Evolutionary conservation across 805 yeast genomes (phyloP).

Genomic region (Wickerhamomyces sydowiorum): DNA sequence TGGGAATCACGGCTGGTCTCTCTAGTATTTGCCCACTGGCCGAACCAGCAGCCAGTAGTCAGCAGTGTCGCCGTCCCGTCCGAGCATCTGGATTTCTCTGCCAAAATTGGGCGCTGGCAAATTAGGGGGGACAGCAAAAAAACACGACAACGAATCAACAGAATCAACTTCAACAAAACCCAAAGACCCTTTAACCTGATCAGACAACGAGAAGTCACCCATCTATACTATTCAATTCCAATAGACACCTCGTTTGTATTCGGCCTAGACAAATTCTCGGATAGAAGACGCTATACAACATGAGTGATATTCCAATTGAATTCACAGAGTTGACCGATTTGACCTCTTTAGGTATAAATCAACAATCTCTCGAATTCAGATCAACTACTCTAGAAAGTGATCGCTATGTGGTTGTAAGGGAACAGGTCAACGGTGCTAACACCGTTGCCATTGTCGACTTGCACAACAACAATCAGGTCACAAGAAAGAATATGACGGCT

Average conservation of each 20-base stretch:
- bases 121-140: slow-evolving; percentile 1
- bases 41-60: too few relatives aligned
- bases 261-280: not conserved
- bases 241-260: not conserved
- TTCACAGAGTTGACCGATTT: slow-evolving; percentile 93
- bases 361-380: slow-evolving; percentile 80
- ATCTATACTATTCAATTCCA: not conserved
- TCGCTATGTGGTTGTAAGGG: slow-evolving; percentile 79
- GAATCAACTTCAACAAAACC: not conserved
- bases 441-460: slow-evolving; percentile 93
- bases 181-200: not conserved
- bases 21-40: too few relatives aligned
- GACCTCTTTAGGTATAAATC: slow-evolving; percentile 79
- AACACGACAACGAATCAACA: slow-evolving; percentile 2
- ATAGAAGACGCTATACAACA: slow-evolving; percentile 5
- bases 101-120: not conserved
- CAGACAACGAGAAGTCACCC: not conserved
- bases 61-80: too few relatives aligned
- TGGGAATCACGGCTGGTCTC: too few relatives aligned
- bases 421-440: slow-evolving; percentile 56
- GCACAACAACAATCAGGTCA: slow-evolving; percentile 68
- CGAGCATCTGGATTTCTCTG: not conserved
- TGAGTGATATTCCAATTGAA: slow-evolving; percentile 87
- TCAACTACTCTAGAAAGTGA: slow-evolving; percentile 94
- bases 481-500: slow-evolving; percentile 92